Conservation (phyloP, 805 yeast species). For the Saccharomycopsis fibuligera region DNA sequence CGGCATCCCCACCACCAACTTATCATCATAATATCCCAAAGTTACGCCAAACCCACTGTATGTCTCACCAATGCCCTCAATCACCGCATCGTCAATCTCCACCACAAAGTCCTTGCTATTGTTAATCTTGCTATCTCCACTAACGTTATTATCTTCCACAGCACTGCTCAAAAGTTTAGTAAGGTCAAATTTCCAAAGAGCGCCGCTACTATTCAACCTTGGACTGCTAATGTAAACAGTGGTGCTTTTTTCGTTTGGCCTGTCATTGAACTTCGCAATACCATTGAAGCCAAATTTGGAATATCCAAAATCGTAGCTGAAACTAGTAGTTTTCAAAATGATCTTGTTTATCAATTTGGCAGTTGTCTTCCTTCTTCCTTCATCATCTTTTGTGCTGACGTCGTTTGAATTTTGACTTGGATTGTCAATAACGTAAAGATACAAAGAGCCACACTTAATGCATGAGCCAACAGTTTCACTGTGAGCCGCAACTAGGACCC, state of each 20-base stretch:
- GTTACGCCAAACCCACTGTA: slow-evolving; percentile 14
- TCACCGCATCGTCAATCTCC: background rate
- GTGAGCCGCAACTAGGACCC: slow-evolving; percentile 29
- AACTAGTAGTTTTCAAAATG: background rate
- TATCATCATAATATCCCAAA: slow-evolving; percentile 1
- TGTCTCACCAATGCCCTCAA: background rate
- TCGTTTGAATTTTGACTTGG: too few relatives aligned
- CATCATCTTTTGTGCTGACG: too few relatives aligned
- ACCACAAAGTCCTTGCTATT: too few relatives aligned
- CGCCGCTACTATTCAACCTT: slow-evolving; percentile 1
- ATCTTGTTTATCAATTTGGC: slow-evolving; percentile 3
- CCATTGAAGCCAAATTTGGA: slow-evolving; percentile 12
- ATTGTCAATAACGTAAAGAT: slow-evolving; percentile 28
- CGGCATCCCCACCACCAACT: slow-evolving; percentile 35
- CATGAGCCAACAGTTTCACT: slow-evolving; percentile 27
- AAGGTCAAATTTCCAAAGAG: slow-evolving; percentile 6
- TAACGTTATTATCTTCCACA: too few relatives aligned
- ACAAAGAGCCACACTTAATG: slow-evolving; percentile 37
- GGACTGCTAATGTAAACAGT: slow-evolving; percentile 6
- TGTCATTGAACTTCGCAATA: background rate
- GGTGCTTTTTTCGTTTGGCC: background rate
- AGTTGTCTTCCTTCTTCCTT: background rate
- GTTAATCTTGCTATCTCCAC: too few relatives aligned
- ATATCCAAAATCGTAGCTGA: slow-evolving; percentile 2
- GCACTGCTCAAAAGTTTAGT: background rate